Conservation (phyloP, 306 rosid species). For the Dicorynia guianensis region DNA sequence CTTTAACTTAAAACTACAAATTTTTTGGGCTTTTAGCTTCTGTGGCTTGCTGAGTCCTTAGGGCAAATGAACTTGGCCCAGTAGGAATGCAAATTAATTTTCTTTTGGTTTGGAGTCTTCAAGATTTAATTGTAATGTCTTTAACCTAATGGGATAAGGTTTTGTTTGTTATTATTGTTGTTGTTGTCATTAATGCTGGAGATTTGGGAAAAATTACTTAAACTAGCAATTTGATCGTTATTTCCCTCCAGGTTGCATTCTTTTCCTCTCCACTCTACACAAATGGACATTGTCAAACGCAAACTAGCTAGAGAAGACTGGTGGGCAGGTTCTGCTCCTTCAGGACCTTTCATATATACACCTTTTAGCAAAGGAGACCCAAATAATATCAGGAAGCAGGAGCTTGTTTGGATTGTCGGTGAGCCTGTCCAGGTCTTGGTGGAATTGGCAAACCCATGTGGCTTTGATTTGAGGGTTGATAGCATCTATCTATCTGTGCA, state of each 20-base stretch:
- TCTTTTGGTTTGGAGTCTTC: conserved; percentile 19
- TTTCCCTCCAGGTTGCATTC: conserved; percentile 78
- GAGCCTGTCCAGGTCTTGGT: conserved; percentile 95
- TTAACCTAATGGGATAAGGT: too few relatives aligned
- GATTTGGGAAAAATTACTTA: conserved; percentile 35
- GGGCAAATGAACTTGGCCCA: conserved; percentile 7
- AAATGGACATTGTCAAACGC: conserved; percentile 92
- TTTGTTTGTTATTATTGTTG: too few relatives aligned
- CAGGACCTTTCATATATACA: conserved; percentile 97
- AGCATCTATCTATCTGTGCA: conserved; percentile 92
- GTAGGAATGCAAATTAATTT: conserved; percentile 26
- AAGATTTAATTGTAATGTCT: conserved; percentile 32
- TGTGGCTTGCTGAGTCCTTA: conserved; percentile 10
- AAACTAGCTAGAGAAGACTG: conserved; percentile 91
- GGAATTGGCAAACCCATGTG: conserved; percentile 96
- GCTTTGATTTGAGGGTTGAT: conserved; percentile 94
- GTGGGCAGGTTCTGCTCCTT: conserved; percentile 95
- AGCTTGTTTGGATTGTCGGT: conserved; percentile 86
- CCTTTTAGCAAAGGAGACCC: conserved; percentile 97
- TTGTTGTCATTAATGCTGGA: conserved; percentile 6
- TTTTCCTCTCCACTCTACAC: conserved; percentile 84
- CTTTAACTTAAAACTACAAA: background rate
- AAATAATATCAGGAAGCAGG: conserved; percentile 74
- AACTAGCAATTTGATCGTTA: conserved; percentile 22
- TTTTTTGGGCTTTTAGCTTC: conserved; percentile 24